phyloP scores from a whole-genome alignment of 148 eudicot genomes.

The Rhododendron molle region DNA sequence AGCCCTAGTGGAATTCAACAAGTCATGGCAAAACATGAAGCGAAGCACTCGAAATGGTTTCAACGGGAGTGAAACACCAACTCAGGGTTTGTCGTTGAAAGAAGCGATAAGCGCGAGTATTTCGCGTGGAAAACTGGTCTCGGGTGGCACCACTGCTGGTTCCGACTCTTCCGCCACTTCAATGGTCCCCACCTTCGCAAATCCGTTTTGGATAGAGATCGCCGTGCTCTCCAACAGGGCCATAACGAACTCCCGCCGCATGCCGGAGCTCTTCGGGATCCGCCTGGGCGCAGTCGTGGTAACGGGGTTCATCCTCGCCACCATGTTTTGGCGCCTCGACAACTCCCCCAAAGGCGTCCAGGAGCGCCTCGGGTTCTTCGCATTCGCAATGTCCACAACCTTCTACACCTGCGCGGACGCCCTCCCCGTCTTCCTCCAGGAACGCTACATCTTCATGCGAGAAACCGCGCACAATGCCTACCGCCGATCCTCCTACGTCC shows the following conservation, averaged over 20 bases:
- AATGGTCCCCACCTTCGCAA: slow-evolving; percentile 68
- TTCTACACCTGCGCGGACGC: slow-evolving; percentile 87
- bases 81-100: slow-evolving; percentile 50
- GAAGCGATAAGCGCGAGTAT: slow-evolving; percentile 86
- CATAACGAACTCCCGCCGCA: slow-evolving; percentile 58
- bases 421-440: slow-evolving; percentile 70
- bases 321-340: slow-evolving; percentile 82
- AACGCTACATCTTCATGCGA: slow-evolving; percentile 71
- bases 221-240: slow-evolving; percentile 46
- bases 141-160: slow-evolving; percentile 45
- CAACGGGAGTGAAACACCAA: background rate
- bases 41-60: background rate
- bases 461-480: slow-evolving; percentile 84
- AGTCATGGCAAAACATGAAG: slow-evolving; percentile 49
- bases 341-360: slow-evolving; percentile 80
- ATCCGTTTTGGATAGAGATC: slow-evolving; percentile 64
- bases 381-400: slow-evolving; percentile 80
- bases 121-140: slow-evolving; percentile 78
- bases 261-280: slow-evolving; percentile 74
- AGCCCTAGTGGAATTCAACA: slow-evolving; percentile 63
- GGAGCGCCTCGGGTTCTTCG: slow-evolving; percentile 74
- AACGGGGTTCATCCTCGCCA: slow-evolving; percentile 84
- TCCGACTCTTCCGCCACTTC: slow-evolving; percentile 20
- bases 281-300: slow-evolving; percentile 60
- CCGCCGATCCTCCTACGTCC: slow-evolving; percentile 63